These are phyloP conservation scores for Juglanconis juglandina DNA, from an alignment of 2,329 filamentous ascomycete genomes.

Conservation along the genomic window DNA sequence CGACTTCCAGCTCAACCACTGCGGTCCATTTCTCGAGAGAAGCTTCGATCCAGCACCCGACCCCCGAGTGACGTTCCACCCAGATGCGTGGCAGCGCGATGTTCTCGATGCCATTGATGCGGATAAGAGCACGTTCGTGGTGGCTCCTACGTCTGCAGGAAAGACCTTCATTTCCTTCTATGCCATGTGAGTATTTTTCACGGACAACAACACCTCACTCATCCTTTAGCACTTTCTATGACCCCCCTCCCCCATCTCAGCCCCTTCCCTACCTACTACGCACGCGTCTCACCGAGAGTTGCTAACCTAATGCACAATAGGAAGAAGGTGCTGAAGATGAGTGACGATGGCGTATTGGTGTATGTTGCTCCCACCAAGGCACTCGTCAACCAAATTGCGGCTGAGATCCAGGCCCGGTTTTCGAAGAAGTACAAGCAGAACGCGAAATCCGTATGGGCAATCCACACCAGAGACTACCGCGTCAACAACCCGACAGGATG, in stretches of 20 bases:
- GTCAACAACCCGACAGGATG: constrained; percentile 71
- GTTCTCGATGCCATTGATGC: constrained; percentile 72
- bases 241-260: too few relatives aligned
- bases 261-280: too few relatives aligned
- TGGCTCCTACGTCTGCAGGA: constrained; percentile 74
- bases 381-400: constrained; percentile 78
- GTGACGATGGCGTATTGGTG: constrained; percentile 68
- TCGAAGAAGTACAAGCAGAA: constrained; percentile 60
- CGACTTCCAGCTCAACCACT: constrained; percentile 66
- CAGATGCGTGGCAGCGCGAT: constrained; percentile 72
- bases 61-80: constrained; percentile 64
- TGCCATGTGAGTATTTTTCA: constrained; percentile 51
- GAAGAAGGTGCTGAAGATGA: constrained; percentile 65
- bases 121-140: constrained; percentile 67
- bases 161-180: constrained; percentile 86
- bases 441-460: constrained; percentile 71
- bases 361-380: constrained; percentile 82
- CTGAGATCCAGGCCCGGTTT: constrained; percentile 72
- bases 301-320: too few relatives aligned
- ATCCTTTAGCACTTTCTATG: too few relatives aligned
- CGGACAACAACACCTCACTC: too few relatives aligned
- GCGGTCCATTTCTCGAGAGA: constrained; percentile 72
- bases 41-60: constrained; percentile 67
- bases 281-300: too few relatives aligned
- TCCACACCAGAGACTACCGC: constrained; percentile 71